Percentiles rank a stretch among this genome's conserved stretches.
phyloP scores from a whole-genome alignment of 2,329 filamentous ascomycete species.

The Trichophyton equinum region DNA sequence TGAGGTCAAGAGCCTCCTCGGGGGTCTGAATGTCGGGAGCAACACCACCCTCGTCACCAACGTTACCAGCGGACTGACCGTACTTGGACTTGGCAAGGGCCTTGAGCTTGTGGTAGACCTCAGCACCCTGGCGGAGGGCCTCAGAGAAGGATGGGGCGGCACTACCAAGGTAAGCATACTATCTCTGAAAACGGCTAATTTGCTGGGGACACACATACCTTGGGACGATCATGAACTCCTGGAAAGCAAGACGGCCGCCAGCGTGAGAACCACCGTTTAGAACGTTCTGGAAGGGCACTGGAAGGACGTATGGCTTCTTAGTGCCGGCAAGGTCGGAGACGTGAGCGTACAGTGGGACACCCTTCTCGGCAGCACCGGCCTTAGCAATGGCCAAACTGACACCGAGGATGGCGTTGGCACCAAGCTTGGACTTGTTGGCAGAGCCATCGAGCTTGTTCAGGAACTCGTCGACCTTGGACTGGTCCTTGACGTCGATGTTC shows the following conservation, averaged over 20 bases:
- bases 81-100: conserved; percentile 97
- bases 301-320: conserved; percentile 84
- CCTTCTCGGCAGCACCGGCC: conserved; percentile 81
- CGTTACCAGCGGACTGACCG: conserved; percentile 95
- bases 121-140: conserved; percentile 88
- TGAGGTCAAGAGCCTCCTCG: conserved; percentile 92
- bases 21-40: conserved; percentile 96
- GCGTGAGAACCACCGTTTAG: conserved; percentile 92
- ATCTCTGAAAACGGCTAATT: conserved; percentile 2
- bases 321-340: conserved; percentile 77
- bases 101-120: conserved; percentile 99
- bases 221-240: conserved; percentile 93
- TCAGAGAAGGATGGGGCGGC: conserved; percentile 84
- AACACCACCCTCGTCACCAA: conserved; percentile 98
- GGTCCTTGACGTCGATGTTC: conserved; percentile 73
- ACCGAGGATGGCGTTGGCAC: conserved; percentile 80
- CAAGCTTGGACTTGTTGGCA: conserved; percentile 74
- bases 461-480: conserved; percentile 72
- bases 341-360: conserved; percentile 75
- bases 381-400: conserved; percentile 76
- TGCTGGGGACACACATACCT: conserved; percentile 43
- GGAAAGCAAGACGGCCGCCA: conserved; percentile 87
- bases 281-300: conserved; percentile 89
- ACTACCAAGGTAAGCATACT: conserved; percentile 31
- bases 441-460: conserved; percentile 76